Base-by-base conservation (phyloP, 2,329 filamentous ascomycete species). In the Sordariomycetes sp. region DNA sequence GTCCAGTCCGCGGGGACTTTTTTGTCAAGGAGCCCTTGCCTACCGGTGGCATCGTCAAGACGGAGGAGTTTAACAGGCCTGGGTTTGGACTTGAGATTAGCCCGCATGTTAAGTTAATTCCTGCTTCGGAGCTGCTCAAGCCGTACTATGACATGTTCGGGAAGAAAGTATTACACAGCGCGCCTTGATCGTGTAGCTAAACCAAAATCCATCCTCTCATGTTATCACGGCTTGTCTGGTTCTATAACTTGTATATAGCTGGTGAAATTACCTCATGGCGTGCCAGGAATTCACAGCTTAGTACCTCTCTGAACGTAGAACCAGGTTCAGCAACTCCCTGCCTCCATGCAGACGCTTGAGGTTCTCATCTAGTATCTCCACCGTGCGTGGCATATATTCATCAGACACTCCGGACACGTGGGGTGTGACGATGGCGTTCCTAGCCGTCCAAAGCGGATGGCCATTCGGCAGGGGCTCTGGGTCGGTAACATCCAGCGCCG, bases 1-100 rank as follows among this genome's bases (percentile, higher is more conserved):
- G 93, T 61, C 92, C 92, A 2, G 92, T 97, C 7, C 97, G 97
- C 71, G 92, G 92, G 40, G 89, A 96, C 65, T 77, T 97, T 55
- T 97, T 96, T 73, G 67, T 88, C 40, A 90, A 96, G 70, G 92
- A 97, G 75, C 91, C 91, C 5, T 93, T 97, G 60, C 91, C 91
- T 1, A 83, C 78, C 16, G 86, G 90, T 65, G 92, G 92, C 0
- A 94, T 84, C 71, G 78, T 97, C 55, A 89, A 90, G 61, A 81
- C 90, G 3, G 83, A 84, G 20, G 84, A 89, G 59, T 78, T 97
- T 59, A 90, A 97, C 70, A 91, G 88, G 77, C 92, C 92, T 3
- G 92, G 92, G 0, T 97, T 97, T 67, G 92, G 92, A 4, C 78
- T 97, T 55, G 91, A 92, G 60, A 73, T 97, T 59, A 96, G 94